phyloP scores from a whole-genome alignment of 2,329 filamentous ascomycete genomes.

The Cytospora mali region DNA sequence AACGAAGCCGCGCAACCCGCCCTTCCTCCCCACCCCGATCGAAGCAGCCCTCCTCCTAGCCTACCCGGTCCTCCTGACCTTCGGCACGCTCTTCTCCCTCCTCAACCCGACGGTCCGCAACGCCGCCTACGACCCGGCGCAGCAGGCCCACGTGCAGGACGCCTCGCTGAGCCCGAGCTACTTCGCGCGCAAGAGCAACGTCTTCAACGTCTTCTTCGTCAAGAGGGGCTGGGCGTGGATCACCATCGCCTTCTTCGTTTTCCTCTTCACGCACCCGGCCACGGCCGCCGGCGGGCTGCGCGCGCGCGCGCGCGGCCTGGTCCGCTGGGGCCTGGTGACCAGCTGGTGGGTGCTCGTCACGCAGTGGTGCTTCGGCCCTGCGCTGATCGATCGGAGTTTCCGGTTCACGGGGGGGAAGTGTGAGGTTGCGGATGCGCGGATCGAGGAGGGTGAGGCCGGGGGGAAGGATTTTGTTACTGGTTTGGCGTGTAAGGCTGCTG shows the following conservation, averaged over 20 bases:
- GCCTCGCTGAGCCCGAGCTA: conserved; percentile 70
- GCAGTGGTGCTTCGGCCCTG: conserved; percentile 94
- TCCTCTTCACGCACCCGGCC: conserved; percentile 69
- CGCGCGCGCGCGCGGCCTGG: conserved; percentile 57
- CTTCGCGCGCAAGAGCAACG: conserved; percentile 90
- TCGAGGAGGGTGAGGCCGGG: conserved; percentile 47
- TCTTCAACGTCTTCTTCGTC: conserved; percentile 92
- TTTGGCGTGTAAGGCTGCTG: conserved; percentile 78
- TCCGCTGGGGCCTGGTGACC: conserved; percentile 73
- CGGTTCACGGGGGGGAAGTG: conserved; percentile 86
- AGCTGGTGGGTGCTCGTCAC: conserved; percentile 82
- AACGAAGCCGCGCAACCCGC: conserved; percentile 45
- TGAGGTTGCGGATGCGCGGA: conserved; percentile 57
- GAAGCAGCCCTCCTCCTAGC: conserved; percentile 66
- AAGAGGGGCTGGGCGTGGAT: conserved; percentile 96
- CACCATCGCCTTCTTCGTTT: conserved; percentile 70
- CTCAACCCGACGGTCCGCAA: conserved; percentile 73
- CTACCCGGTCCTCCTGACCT: conserved; percentile 77
- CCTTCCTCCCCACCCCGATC: conserved; percentile 70
- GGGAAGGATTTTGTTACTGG: conserved; percentile 64
- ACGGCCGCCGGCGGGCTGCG: conserved; percentile 39
- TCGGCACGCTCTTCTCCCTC: conserved; percentile 79
- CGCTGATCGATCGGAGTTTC: conserved; percentile 88
- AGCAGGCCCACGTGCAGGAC: conserved; percentile 63
- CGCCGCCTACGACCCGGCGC: conserved; percentile 61